These are phyloP conservation scores for Colletotrichum liaoningense DNA, from an alignment of 2,329 filamentous ascomycete species.

Conservation along the genomic window DNA sequence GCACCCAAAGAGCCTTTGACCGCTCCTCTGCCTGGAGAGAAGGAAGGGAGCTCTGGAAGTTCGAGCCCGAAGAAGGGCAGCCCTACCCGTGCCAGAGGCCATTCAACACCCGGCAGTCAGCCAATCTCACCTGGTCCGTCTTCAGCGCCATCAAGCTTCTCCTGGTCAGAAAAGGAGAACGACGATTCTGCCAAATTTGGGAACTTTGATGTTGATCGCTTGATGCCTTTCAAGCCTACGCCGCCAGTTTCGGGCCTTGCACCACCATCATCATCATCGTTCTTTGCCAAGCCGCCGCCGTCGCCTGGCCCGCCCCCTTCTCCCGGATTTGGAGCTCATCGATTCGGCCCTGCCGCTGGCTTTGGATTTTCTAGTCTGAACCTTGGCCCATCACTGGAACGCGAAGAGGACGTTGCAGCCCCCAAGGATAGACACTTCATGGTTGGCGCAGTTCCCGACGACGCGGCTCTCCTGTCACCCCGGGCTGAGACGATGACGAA, in stretches of 20 bases:
- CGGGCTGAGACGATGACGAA: slow-evolving; percentile 79
- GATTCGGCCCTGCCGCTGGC: slow-evolving; percentile 50
- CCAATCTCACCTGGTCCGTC: slow-evolving; percentile 72
- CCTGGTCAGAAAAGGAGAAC: slow-evolving; percentile 66
- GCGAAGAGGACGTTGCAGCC: slow-evolving; percentile 38
- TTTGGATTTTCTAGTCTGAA: slow-evolving; percentile 57
- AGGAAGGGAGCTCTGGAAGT: slow-evolving; percentile 54
- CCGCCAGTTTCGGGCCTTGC: slow-evolving; percentile 44
- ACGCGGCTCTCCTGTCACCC: slow-evolving; percentile 75
- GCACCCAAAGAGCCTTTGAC: slow-evolving; percentile 68
- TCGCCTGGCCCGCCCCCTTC: slow-evolving; percentile 60
- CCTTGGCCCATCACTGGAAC: slow-evolving; percentile 39
- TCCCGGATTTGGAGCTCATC: slow-evolving; percentile 55
- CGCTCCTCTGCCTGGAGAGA: slow-evolving; percentile 65
- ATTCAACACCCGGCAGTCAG: slow-evolving; percentile 63
- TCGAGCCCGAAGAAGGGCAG: slow-evolving; percentile 53
- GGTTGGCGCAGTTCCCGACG: slow-evolving; percentile 50
- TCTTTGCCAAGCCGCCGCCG: slow-evolving; percentile 52
- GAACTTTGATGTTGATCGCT: slow-evolving; percentile 52
- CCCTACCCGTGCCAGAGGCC: slow-evolving; percentile 60
- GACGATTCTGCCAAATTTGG: slow-evolving; percentile 49
- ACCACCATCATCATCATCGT: slow-evolving; percentile 42
- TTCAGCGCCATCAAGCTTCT: slow-evolving; percentile 73
- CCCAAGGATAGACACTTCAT: slow-evolving; percentile 50
- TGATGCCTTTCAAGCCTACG: slow-evolving; percentile 50